Percentiles rank a stretch among this genome's conserved stretches.
Conservation (phyloP, 129 eudicot species). For the Escallonia rubra region DNA sequence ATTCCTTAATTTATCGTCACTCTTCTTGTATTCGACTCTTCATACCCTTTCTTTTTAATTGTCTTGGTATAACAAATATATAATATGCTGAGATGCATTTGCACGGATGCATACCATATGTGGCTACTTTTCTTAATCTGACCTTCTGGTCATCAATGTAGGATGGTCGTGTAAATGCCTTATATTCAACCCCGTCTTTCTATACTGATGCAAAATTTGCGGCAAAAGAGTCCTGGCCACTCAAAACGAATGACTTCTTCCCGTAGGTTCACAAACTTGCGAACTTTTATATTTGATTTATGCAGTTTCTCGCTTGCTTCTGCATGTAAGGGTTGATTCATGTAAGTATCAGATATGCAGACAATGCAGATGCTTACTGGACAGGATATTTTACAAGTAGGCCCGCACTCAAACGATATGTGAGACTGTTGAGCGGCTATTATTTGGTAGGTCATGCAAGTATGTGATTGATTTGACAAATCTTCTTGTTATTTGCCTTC, state of each 20-base stretch:
- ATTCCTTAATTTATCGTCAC: background rate
- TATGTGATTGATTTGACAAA: background rate
- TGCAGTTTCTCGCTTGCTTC: background rate
- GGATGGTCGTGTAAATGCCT: constrained; percentile 98
- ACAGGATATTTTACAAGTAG: constrained; percentile 97
- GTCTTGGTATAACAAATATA: background rate
- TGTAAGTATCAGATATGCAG: constrained; percentile 69
- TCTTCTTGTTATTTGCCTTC: background rate
- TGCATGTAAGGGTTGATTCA: background rate
- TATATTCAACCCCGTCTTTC: constrained; percentile 88
- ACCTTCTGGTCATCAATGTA: constrained; percentile 15
- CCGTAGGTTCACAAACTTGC: constrained; percentile 63
- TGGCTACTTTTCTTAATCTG: background rate
- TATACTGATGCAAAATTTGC: constrained; percentile 95
- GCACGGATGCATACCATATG: background rate
- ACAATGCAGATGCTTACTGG: constrained; percentile 77
- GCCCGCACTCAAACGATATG: constrained; percentile 78
- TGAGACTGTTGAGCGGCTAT: constrained; percentile 81
- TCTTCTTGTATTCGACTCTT: background rate
- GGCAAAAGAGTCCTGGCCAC: constrained; percentile 75
- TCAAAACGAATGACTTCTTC: constrained; percentile 76
- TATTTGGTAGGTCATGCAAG: constrained; percentile 53
- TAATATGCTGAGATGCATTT: background rate
- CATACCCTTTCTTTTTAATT: background rate
- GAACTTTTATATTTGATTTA: background rate